Percentiles rank a stretch among this genome's conserved stretches.
These are phyloP conservation scores for Backusella parvicylindrica DNA, from an alignment of 192 early-diverging fungal species.

Conservation along the genomic window DNA sequence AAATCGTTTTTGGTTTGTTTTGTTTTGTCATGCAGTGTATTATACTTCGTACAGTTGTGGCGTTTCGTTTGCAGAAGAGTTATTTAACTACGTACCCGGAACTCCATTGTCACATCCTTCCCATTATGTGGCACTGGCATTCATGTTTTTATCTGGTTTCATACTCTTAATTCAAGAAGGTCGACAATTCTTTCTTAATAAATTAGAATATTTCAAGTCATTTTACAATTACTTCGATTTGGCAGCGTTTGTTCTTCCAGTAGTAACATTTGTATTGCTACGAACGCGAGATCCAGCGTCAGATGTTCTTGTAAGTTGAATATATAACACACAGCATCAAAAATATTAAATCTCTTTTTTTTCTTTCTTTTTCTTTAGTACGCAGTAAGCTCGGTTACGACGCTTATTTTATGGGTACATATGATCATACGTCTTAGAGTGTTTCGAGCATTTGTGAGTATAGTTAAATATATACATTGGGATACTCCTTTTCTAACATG, in stretches of 20 bases:
- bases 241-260: neutral
- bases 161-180: neutral
- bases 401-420: constrained; percentile 4
- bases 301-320: neutral
- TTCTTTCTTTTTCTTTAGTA: neutral
- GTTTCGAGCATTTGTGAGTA: constrained; percentile 1
- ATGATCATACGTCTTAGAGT: neutral
- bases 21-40: neutral
- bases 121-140: neutral
- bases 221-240: neutral
- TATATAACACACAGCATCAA: neutral
- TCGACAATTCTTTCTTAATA: neutral
- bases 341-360: neutral
- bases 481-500: neutral
- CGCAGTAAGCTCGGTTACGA: neutral
- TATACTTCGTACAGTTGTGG: neutral
- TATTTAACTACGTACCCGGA: neutral
- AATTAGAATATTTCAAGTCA: neutral
- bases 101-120: neutral
- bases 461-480: neutral
- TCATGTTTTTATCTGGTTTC: neutral
- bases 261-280: neutral
- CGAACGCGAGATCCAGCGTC: neutral
- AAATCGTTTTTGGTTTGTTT: neutral
- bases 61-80: constrained; percentile 1